phyloP scores from a whole-genome alignment of 1,284 basidiomycete genomes.

The Malassezia arunalokei region DNA sequence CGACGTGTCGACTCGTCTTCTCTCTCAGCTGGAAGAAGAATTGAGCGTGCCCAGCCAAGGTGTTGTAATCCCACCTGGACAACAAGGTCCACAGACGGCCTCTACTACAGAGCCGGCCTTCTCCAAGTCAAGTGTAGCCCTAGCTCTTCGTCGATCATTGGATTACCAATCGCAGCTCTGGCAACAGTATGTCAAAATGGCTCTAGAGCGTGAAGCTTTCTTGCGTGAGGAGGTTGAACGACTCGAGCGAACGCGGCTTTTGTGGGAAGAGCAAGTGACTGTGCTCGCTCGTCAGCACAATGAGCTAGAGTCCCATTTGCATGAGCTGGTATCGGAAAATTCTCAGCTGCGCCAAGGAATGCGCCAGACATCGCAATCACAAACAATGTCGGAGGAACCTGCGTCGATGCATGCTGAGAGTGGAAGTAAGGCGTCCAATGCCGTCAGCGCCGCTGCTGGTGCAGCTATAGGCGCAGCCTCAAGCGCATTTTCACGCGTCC shows the following conservation, averaged over 20 bases:
- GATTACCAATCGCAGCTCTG: slow-evolving; percentile 55
- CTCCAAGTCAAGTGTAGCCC: background rate
- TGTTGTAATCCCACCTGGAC: background rate
- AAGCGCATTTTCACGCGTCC: background rate
- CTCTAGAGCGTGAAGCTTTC: slow-evolving; percentile 69
- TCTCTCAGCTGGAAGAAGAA: slow-evolving; percentile 50
- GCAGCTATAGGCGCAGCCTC: background rate
- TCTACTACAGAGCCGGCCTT: background rate
- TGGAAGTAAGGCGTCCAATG: background rate
- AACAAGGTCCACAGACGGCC: background rate
- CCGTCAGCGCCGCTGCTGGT: background rate
- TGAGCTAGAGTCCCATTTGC: slow-evolving; percentile 56
- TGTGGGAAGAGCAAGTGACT: slow-evolving; percentile 87
- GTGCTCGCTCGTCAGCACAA: slow-evolving; percentile 77
- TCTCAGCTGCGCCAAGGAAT: slow-evolving; percentile 47
- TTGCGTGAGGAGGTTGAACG: slow-evolving; percentile 55
- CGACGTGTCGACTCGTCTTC: slow-evolving; percentile 62
- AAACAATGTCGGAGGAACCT: background rate
- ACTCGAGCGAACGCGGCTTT: slow-evolving; percentile 55
- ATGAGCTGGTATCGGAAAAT: slow-evolving; percentile 54
- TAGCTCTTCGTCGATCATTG: slow-evolving; percentile 58
- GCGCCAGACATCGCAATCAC: slow-evolving; percentile 17
- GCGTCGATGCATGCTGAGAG: background rate
- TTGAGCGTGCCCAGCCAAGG: background rate
- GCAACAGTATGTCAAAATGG: slow-evolving; percentile 62